A percentile compares a stretch with the other conserved stretches of the same genome.
These are phyloP conservation scores for Cryptococcus wingfieldii DNA, from an alignment of 1,284 basidiomycete genomes.

Conservation along the genomic window DNA sequence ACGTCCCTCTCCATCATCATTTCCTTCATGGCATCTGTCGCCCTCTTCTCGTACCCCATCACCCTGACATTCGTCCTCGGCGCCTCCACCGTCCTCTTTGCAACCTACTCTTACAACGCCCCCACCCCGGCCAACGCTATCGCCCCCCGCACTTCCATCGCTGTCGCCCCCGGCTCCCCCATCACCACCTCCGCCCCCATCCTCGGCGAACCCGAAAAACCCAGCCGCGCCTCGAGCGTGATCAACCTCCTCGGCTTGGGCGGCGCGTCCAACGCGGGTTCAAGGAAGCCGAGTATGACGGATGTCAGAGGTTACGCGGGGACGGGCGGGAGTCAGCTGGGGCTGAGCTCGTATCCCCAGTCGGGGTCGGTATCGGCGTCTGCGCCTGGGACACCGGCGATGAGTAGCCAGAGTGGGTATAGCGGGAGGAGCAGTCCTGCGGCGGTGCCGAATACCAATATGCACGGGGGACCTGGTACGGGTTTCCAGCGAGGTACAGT, in stretches of 20 bases:
- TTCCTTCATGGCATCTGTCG: constrained; percentile 83
- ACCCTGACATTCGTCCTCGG: constrained; percentile 79
- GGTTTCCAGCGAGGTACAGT: constrained; percentile 3
- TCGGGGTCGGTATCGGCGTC: constrained; percentile 4
- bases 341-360: neutral
- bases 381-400: constrained; percentile 17
- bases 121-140: constrained; percentile 28
- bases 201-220: constrained; percentile 42
- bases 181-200: constrained; percentile 43
- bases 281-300: constrained; percentile 13
- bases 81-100: constrained; percentile 71
- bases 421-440: constrained; percentile 6
- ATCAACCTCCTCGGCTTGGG: constrained; percentile 39
- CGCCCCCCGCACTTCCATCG: constrained; percentile 33
- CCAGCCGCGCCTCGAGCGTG: constrained; percentile 35
- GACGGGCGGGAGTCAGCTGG: neutral
- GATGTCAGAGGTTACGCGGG: constrained; percentile 5
- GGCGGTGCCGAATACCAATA: constrained; percentile 2
- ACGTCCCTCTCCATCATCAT: constrained; percentile 88
- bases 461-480: constrained; percentile 3
- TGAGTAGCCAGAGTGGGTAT: neutral
- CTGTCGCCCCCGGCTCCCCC: constrained; percentile 43
- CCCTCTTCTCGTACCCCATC: constrained; percentile 80
- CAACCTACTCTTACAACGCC: constrained; percentile 87
- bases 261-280: constrained; percentile 4